phyloP scores from a whole-genome alignment of 2,329 filamentous ascomycete species.

The Venturia nashicola region DNA sequence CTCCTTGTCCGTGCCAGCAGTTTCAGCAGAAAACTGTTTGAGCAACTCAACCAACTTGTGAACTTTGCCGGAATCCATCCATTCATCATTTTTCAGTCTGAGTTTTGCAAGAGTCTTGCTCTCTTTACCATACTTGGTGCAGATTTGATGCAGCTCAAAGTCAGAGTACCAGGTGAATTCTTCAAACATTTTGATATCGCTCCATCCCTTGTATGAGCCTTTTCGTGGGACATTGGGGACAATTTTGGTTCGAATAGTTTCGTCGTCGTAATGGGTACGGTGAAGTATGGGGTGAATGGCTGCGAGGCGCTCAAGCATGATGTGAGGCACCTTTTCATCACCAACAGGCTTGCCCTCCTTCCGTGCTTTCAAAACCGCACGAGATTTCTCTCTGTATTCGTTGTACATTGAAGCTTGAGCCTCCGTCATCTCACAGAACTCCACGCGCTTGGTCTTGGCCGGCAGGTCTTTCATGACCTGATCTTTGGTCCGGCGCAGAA shows the following conservation, averaged over 20 bases:
- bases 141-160: constrained; percentile 49
- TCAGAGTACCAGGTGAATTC: constrained; percentile 46
- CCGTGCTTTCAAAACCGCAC: constrained; percentile 45
- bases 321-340: constrained; percentile 29
- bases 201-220: constrained; percentile 58
- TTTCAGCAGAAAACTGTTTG: constrained; percentile 58
- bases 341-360: constrained; percentile 31
- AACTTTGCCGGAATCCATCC: constrained; percentile 77
- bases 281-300: constrained; percentile 87
- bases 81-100: constrained; percentile 46
- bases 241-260: constrained; percentile 40
- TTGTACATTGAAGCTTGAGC: constrained; percentile 65
- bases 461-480: constrained; percentile 80
- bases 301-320: constrained; percentile 87
- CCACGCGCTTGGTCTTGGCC: constrained; percentile 62
- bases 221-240: constrained; percentile 29
- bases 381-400: constrained; percentile 50
- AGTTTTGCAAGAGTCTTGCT: constrained; percentile 36
- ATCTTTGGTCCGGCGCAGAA: constrained; percentile 83
- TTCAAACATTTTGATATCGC: constrained; percentile 38
- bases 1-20: constrained; percentile 22
- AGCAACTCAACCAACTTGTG: constrained; percentile 66
- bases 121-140: constrained; percentile 36
- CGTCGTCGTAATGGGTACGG: constrained; percentile 65
- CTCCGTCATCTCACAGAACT: constrained; percentile 67